phyloP scores from a whole-genome alignment of 2,329 filamentous ascomycete genomes.

The Xenoacremonium recifei region DNA sequence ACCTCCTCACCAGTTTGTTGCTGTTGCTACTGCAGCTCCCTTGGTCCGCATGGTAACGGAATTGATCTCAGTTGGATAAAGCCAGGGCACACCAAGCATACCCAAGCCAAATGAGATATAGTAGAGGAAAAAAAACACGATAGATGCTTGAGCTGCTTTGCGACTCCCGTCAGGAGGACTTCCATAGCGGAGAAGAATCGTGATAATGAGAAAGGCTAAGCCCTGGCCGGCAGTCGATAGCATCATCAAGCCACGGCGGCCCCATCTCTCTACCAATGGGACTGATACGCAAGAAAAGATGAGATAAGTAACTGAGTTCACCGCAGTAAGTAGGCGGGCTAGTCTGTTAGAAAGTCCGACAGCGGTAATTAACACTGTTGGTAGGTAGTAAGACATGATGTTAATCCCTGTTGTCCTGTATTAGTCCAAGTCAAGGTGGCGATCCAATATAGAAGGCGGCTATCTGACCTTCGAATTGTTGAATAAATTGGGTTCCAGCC shows the following conservation, averaged over 20 bases:
- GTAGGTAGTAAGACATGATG: constrained; percentile 31
- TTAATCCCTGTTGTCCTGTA: constrained; percentile 21
- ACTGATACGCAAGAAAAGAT: constrained; percentile 11
- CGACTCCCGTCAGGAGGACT: constrained; percentile 1
- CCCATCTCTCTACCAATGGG: constrained; percentile 9
- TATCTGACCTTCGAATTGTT: constrained; percentile 24
- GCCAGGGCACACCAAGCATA: constrained; percentile 21
- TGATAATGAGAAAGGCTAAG: too few species aligned
- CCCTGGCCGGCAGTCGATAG: too few species aligned
- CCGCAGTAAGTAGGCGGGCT: constrained; percentile 49
- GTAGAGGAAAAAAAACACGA: constrained; percentile 17
- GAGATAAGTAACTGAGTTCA: constrained; percentile 30
- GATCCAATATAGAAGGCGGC: too few species aligned
- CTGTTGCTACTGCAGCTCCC: constrained; percentile 18
- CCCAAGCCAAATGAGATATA: constrained; percentile 17
- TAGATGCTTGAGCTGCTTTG: too few species aligned
- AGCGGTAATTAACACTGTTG: constrained; percentile 48
- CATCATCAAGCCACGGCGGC: constrained; percentile 4
- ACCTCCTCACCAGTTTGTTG: constrained; percentile 17
- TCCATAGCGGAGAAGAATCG: not conserved
- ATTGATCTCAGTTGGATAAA: constrained; percentile 36
- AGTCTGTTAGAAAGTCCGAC: constrained; percentile 47
- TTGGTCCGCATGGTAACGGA: constrained; percentile 32
- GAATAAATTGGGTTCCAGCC: constrained; percentile 38
- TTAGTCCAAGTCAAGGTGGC: too few species aligned